phyloP scores from a whole-genome alignment of 805 yeast species.

The Starmera quercuum region DNA sequence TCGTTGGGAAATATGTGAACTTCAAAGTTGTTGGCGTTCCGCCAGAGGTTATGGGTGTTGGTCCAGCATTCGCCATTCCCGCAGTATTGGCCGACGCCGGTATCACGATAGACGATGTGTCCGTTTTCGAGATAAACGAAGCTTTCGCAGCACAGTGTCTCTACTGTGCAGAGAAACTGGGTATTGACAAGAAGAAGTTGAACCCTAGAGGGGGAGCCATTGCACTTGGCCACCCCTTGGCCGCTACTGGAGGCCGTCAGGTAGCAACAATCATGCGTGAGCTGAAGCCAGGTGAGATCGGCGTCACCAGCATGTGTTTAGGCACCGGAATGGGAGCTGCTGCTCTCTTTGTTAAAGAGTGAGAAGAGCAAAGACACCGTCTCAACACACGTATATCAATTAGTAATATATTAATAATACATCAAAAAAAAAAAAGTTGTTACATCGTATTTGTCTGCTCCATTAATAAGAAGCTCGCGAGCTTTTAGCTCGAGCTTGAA shows the following conservation, averaged over 20 bases:
- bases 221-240: constrained; percentile 92
- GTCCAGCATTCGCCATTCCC: constrained; percentile 96
- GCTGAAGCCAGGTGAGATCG: constrained; percentile 71
- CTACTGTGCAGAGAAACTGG: constrained; percentile 58
- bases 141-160: constrained; percentile 96
- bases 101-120: constrained; percentile 55
- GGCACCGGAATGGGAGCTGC: constrained; percentile 99
- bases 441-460: too few relatives aligned
- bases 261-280: constrained; percentile 82
- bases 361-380: constrained; percentile 7
- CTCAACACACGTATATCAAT: background rate
- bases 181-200: constrained; percentile 63
- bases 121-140: constrained; percentile 85
- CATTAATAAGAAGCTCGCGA: too few relatives aligned
- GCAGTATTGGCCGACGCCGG: constrained; percentile 58
- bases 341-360: constrained; percentile 75
- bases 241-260: constrained; percentile 66
- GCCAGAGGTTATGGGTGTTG: constrained; percentile 96
- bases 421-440: too few relatives aligned
- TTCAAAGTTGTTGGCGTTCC: constrained; percentile 88
- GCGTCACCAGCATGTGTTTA: constrained; percentile 93
- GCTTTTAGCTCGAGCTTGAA: too few relatives aligned
- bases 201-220: constrained; percentile 96
- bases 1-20: constrained; percentile 73
- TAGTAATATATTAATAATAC: too few relatives aligned